These are phyloP conservation scores for Saccharomyces hybrid DNA, from an alignment of 1,139 yeast species.

Conservation along the genomic window DNA sequence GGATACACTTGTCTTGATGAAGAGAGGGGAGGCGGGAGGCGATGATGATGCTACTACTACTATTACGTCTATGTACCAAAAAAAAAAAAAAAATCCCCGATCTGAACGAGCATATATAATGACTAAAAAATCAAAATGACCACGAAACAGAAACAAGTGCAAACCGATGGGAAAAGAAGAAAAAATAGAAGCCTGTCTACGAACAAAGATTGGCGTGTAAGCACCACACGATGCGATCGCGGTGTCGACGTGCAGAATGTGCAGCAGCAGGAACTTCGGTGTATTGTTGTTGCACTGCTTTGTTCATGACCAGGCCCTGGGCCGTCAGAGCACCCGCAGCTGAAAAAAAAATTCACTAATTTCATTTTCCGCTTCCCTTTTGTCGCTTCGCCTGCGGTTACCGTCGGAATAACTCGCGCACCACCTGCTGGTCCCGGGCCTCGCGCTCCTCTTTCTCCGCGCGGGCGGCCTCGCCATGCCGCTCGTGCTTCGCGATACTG, in stretches of 20 bases:
- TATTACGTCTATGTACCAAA: too few species aligned
- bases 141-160: neutral
- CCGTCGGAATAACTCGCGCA: constrained; percentile 44
- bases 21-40: neutral
- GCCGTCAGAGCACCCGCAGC: neutral
- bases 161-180: neutral
- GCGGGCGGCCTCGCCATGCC: neutral
- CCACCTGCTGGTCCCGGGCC: constrained; percentile 46
- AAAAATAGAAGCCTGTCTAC: neutral
- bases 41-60: too few species aligned
- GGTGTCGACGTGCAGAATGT: neutral
- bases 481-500: neutral
- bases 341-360: neutral
- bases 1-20: neutral
- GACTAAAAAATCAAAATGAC: neutral
- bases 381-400: constrained; percentile 31
- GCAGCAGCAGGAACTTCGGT: neutral
- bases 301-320: neutral
- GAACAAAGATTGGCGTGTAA: neutral
- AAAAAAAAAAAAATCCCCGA: neutral
- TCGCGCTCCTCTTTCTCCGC: constrained; percentile 44
- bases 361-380: constrained; percentile 10
- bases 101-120: neutral
- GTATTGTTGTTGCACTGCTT: neutral
- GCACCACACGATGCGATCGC: neutral